Evolutionary conservation across 2,329 filamentous ascomycete species (phyloP).

Genomic region (Fusarium pininemorale): DNA sequence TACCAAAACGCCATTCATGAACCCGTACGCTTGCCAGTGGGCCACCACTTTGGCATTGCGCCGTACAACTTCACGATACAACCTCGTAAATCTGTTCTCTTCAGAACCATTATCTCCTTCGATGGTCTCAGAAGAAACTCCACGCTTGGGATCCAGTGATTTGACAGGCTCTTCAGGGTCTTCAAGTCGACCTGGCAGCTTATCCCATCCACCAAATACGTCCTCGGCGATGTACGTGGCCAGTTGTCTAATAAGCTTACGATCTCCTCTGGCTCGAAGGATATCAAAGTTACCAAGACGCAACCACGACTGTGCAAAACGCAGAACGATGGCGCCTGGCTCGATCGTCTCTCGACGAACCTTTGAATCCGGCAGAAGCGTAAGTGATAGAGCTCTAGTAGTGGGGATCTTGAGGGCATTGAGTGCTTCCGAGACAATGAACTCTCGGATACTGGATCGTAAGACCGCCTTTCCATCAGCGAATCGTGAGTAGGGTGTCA

Average conservation of each 20-base stretch:
- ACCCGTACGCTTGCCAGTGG: slow-evolving; percentile 97
- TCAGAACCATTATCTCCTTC: slow-evolving; percentile 74
- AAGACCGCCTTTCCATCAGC: slow-evolving; percentile 95
- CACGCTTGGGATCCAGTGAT: slow-evolving; percentile 57
- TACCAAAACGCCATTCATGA: slow-evolving; percentile 92
- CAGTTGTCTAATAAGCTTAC: slow-evolving; percentile 75
- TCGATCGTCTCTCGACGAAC: slow-evolving; percentile 84
- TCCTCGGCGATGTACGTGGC: slow-evolving; percentile 88
- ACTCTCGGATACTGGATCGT: slow-evolving; percentile 92
- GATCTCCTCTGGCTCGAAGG: slow-evolving; percentile 82
- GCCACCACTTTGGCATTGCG: slow-evolving; percentile 90
- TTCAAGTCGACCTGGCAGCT: slow-evolving; percentile 71
- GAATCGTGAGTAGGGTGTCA: slow-evolving; percentile 95
- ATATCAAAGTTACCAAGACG: slow-evolving; percentile 96
- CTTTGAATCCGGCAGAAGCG: slow-evolving; percentile 74
- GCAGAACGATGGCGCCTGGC: slow-evolving; percentile 89
- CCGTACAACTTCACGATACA: slow-evolving; percentile 88
- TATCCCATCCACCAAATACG: slow-evolving; percentile 87
- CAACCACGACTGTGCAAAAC: slow-evolving; percentile 92
- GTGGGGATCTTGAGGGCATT: slow-evolving; percentile 86
- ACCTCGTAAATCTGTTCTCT: slow-evolving; percentile 85
- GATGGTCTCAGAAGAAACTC: slow-evolving; percentile 64
- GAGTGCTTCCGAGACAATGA: slow-evolving; percentile 88
- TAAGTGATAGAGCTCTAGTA: slow-evolving; percentile 86
- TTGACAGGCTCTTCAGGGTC: slow-evolving; percentile 59